These are phyloP conservation scores for Ogataea pignaliae DNA, from an alignment of 805 yeast species.

Conservation along the genomic window DNA sequence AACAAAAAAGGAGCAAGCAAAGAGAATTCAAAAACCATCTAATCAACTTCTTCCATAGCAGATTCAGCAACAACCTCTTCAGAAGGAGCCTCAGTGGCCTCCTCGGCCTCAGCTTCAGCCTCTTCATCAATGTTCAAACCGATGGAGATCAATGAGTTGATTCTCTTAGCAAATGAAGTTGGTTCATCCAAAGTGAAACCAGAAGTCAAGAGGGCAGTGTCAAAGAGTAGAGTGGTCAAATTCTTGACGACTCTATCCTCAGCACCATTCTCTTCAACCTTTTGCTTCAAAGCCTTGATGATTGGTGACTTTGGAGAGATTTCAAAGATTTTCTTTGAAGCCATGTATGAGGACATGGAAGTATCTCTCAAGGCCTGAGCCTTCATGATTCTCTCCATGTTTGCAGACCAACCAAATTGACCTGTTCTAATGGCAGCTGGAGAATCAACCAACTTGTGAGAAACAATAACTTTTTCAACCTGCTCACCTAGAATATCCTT, in stretches of 20 bases:
- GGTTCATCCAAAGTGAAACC: constrained; percentile 99
- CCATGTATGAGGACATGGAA: constrained; percentile 98
- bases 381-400: constrained; percentile 99
- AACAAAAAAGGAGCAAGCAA: neutral
- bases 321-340: constrained; percentile 98
- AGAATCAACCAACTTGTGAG: constrained; percentile 94
- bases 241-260: constrained; percentile 98
- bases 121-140: constrained; percentile 98
- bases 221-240: constrained; percentile 91
- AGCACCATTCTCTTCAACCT: constrained; percentile 96
- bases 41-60: constrained; percentile 99
- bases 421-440: constrained; percentile 99
- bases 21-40: constrained; percentile 23
- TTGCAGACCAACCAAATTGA: constrained; percentile 99
- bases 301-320: constrained; percentile 95
- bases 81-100: constrained; percentile 47
- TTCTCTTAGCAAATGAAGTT: constrained; percentile 93
- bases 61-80: constrained; percentile 79
- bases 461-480: constrained; percentile 98
- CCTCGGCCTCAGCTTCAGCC: constrained; percentile 35
- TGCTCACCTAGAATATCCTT: constrained; percentile 97
- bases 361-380: constrained; percentile 99
- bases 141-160: constrained; percentile 94
- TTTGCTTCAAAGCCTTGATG: constrained; percentile 90
- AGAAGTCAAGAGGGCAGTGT: constrained; percentile 96